These are phyloP conservation scores for Hippophae tibetana DNA, from an alignment of 306 rosid species.

Conservation along the genomic window DNA sequence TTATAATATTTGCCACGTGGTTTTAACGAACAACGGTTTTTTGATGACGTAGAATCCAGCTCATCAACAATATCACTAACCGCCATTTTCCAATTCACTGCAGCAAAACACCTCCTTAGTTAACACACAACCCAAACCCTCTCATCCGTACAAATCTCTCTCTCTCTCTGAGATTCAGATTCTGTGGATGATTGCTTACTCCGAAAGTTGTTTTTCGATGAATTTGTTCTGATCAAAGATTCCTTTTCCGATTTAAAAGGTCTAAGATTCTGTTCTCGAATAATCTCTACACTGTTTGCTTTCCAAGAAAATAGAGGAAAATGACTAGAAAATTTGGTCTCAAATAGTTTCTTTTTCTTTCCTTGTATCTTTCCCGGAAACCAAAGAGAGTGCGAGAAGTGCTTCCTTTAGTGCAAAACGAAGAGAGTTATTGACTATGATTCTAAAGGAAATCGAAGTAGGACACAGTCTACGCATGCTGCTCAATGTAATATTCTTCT, in stretches of 20 bases:
- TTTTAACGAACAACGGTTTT: constrained; percentile 11
- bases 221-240: not conserved
- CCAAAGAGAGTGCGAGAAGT: too few species aligned
- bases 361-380: not conserved
- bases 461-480: constrained; percentile 8
- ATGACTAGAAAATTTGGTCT: constrained; percentile 4
- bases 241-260: not conserved
- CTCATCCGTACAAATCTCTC: constrained; percentile 12
- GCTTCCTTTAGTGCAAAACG: not conserved
- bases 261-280: not conserved
- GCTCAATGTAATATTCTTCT: constrained; percentile 30
- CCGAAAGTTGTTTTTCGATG: not conserved
- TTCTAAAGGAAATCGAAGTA: constrained; percentile 32
- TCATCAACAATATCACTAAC: not conserved
- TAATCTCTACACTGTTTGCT: constrained; percentile 11
- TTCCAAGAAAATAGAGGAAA: constrained; percentile 20
- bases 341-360: not conserved
- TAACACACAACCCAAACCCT: constrained; percentile 11
- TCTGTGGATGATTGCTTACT: constrained; percentile 5
- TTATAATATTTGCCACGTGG: not conserved
- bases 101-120: not conserved
- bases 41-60: constrained; percentile 20
- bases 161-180: constrained; percentile 17
- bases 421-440: constrained; percentile 6
- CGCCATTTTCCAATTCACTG: not conserved